phyloP scores from a whole-genome alignment of 768 basidiomycete genomes.

The Boletus bicolor region DNA sequence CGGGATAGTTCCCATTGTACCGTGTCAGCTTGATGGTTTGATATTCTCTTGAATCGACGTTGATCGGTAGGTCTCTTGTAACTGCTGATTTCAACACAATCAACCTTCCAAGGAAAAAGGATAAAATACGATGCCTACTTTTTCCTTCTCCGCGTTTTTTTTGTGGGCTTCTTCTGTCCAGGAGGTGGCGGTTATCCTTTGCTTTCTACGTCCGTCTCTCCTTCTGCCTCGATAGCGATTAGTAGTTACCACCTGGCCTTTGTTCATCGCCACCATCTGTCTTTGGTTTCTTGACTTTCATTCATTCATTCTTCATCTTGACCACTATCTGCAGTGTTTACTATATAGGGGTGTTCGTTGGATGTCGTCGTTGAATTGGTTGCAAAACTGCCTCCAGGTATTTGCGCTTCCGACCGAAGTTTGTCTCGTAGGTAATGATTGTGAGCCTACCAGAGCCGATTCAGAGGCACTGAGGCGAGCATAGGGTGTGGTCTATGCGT shows the following conservation, averaged over 20 bases:
- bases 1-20: conserved; percentile 62
- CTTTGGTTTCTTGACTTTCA: conserved; percentile 35
- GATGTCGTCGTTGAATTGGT: background rate
- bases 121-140: conserved; percentile 12
- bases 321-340: too few relatives aligned
- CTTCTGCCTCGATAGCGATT: too few relatives aligned
- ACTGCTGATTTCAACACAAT: conserved; percentile 16
- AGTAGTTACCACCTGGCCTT: background rate
- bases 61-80: conserved; percentile 44
- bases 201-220: too few relatives aligned
- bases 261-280: conserved; percentile 3
- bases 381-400: too few relatives aligned
- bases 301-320: too few relatives aligned
- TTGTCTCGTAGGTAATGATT: too few relatives aligned
- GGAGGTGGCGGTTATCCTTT: too few relatives aligned
- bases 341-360: background rate
- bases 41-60: conserved; percentile 62
- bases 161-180: conserved; percentile 19
- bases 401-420: too few relatives aligned
- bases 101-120: conserved; percentile 3
- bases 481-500: too few relatives aligned
- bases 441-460: too few relatives aligned
- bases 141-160: conserved; percentile 29
- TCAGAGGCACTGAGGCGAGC: too few relatives aligned
- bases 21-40: conserved; percentile 53